phyloP scores from a whole-genome alignment of 257 asterid genomes.

The Solanum lycopersicoides region DNA sequence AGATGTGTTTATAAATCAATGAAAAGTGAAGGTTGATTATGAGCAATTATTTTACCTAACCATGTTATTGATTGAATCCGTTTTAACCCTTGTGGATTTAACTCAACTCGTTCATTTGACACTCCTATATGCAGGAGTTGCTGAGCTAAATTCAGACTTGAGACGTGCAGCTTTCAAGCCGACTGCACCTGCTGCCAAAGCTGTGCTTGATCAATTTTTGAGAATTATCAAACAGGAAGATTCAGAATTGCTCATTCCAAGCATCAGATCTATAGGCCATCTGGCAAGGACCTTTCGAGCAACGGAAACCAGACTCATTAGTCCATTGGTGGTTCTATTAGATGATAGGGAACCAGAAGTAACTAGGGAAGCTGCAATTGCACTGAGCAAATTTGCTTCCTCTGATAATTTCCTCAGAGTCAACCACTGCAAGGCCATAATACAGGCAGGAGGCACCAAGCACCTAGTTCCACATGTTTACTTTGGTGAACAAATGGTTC shows the following conservation, averaged over 20 bases:
- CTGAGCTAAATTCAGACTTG: slow-evolving; percentile 11
- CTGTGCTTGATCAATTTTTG: slow-evolving; percentile 11
- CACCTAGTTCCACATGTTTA: slow-evolving; percentile 1
- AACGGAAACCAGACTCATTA: slow-evolving; percentile 6
- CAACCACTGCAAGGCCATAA: slow-evolving; percentile 7
- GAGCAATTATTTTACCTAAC: background rate
- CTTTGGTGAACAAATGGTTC: slow-evolving; percentile 6
- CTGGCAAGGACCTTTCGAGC: slow-evolving; percentile 16
- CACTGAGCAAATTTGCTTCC: slow-evolving; percentile 1
- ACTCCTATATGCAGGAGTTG: background rate
- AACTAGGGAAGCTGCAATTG: slow-evolving; percentile 2
- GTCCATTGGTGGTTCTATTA: background rate
- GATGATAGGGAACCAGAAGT: slow-evolving; percentile 7
- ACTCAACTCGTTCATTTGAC: background rate
- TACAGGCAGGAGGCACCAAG: slow-evolving; percentile 3
- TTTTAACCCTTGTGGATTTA: background rate
- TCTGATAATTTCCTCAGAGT: background rate
- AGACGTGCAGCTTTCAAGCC: slow-evolving; percentile 10
- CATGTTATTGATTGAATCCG: background rate
- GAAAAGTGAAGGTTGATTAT: background rate
- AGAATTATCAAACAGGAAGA: slow-evolving; percentile 4
- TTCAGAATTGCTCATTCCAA: slow-evolving; percentile 1
- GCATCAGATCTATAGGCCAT: slow-evolving; percentile 4
- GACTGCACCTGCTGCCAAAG: slow-evolving; percentile 10
- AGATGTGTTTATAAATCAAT: background rate